phyloP scores from a whole-genome alignment of 2,329 filamentous ascomycete genomes.

The Penicillium sp. region DNA sequence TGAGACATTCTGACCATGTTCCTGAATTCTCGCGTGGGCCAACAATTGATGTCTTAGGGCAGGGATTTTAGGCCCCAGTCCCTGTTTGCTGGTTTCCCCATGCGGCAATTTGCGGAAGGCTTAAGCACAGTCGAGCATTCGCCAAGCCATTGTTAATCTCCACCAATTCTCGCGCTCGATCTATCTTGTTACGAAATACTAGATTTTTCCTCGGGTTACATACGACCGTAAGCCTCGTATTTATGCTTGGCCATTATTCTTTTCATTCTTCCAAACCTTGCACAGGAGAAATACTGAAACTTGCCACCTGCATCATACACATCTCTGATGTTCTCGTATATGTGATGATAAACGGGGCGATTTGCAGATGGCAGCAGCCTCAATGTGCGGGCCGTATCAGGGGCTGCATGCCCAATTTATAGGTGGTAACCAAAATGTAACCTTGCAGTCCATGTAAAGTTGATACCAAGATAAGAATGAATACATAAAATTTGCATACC shows the following conservation, averaged over 20 bases:
- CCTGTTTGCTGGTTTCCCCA: neutral
- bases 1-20: slow-evolving; percentile 4
- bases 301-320: no score
- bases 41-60: slow-evolving; percentile 1
- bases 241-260: no score
- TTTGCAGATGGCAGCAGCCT: neutral
- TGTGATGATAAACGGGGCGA: neutral
- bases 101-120: neutral
- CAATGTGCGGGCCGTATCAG: neutral
- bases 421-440: neutral
- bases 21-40: neutral
- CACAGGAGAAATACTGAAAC: no score
- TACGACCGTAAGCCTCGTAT: neutral
- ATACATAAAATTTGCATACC: neutral
- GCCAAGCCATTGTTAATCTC: neutral
- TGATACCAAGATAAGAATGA: neutral
- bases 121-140: neutral
- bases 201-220: neutral
- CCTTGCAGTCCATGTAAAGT: neutral
- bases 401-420: neutral
- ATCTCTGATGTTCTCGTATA: neutral
- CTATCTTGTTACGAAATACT: neutral
- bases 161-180: neutral
- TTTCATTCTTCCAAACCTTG: no score
- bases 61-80: neutral